Conservation (phyloP, 768 basidiomycete species). For the Phaffia australis region DNA sequence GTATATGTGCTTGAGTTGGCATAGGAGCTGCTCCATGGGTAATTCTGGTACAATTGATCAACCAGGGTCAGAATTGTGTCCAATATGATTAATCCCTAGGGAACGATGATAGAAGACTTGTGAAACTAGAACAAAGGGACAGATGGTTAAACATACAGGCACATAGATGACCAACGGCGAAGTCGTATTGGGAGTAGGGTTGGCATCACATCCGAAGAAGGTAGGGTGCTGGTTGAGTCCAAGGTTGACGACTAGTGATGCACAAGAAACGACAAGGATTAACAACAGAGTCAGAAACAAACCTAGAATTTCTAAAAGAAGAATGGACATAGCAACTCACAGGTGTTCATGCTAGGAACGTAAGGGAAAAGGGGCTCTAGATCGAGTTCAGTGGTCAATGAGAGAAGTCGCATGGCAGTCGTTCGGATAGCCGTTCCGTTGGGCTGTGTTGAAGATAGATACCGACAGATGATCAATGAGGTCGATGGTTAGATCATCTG, state of each 20-base stretch:
- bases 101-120: slow-evolving; percentile 28
- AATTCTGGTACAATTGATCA: slow-evolving; percentile 31
- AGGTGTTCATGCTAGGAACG: slow-evolving; percentile 35
- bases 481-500: slow-evolving; percentile 28
- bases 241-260: slow-evolving; percentile 45
- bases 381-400: background rate
- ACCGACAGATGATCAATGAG: slow-evolving; percentile 24
- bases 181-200: slow-evolving; percentile 37
- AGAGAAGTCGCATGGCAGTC: background rate
- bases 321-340: too few species aligned
- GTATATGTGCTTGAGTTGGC: slow-evolving; percentile 56
- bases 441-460: slow-evolving; percentile 22
- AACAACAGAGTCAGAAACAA: background rate
- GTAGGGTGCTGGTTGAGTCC: slow-evolving; percentile 60
- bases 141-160: slow-evolving; percentile 44
- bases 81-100: slow-evolving; percentile 19
- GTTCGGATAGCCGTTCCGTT: slow-evolving; percentile 23
- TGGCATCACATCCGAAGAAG: slow-evolving; percentile 59
- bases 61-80: slow-evolving; percentile 15
- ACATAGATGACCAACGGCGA: slow-evolving; percentile 64
- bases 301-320: slow-evolving; percentile 32
- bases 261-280: slow-evolving; percentile 29
- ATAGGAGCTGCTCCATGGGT: slow-evolving; percentile 44
- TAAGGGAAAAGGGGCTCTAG: slow-evolving; percentile 32
- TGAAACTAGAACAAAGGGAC: slow-evolving; percentile 42